Evolutionary conservation across 805 yeast species (phyloP).

Genomic region (Candida methanosorbosa): DNA sequence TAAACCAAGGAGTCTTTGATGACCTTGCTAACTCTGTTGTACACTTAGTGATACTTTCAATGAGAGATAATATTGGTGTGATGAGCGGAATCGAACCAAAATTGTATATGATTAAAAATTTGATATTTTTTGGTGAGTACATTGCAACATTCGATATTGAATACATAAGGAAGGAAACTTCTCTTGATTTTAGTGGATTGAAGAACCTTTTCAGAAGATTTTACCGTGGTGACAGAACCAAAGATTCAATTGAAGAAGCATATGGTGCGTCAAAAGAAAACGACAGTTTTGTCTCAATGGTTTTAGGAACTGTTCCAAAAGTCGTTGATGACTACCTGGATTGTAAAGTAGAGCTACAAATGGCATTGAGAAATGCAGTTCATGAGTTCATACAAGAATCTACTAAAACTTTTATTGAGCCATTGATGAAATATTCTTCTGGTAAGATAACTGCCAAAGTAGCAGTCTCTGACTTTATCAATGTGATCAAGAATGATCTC

Average conservation of each 20-base stretch:
- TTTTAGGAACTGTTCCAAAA: constrained; percentile 61
- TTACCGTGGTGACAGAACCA: constrained; percentile 18
- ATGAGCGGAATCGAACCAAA: constrained; percentile 52
- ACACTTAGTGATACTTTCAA: constrained; percentile 61
- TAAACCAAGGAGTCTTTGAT: constrained; percentile 73
- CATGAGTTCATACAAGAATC: constrained; percentile 59
- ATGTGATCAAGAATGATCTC: constrained; percentile 41
- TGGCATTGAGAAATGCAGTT: constrained; percentile 63
- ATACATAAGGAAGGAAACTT: constrained; percentile 59
- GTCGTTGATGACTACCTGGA: constrained; percentile 79
- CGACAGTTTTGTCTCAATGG: constrained; percentile 11
- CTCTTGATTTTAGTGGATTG: constrained; percentile 76
- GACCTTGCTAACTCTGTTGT: constrained; percentile 84
- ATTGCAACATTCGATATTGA: constrained; percentile 74
- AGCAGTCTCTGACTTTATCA: constrained; percentile 30
- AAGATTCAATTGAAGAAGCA: constrained; percentile 10
- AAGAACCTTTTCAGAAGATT: constrained; percentile 30
- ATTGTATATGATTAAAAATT: constrained; percentile 62
- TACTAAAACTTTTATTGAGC: constrained; percentile 37
- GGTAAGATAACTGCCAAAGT: constrained; percentile 5
- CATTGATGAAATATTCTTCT: constrained; percentile 23
- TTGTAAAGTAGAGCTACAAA: constrained; percentile 61
- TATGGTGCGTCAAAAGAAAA: constrained; percentile 6
- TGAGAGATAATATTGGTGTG: constrained; percentile 42
- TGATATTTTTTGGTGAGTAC: constrained; percentile 62